Percentiles rank a stretch among this genome's conserved stretches.
These are phyloP conservation scores for Ustilago cynodontis DNA, from an alignment of 1,284 basidiomycete genomes.

Conservation along the genomic window DNA sequence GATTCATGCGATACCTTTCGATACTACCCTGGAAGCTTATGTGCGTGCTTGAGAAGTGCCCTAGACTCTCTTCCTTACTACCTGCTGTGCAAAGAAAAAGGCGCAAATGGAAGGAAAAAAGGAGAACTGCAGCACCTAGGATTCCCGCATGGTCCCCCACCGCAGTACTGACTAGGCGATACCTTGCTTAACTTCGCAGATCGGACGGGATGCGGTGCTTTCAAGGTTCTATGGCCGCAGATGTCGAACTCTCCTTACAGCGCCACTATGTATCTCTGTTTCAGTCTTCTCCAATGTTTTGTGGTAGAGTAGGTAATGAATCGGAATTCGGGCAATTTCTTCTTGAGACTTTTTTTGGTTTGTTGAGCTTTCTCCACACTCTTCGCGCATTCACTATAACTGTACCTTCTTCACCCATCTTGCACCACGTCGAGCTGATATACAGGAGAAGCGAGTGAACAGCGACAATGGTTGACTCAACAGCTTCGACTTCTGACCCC, in stretches of 20 bases:
- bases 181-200: slow-evolving; percentile 84
- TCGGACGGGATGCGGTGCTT: slow-evolving; percentile 84
- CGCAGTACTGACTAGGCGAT: slow-evolving; percentile 84
- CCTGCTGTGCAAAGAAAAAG: no score
- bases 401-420: not conserved
- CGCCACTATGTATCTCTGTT: no score
- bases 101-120: no score
- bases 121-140: slow-evolving; percentile 80
- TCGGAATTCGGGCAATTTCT: slow-evolving; percentile 2
- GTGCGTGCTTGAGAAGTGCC: no score
- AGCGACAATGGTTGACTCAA: slow-evolving; percentile 9
- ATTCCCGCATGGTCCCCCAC: slow-evolving; percentile 86
- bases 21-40: no score
- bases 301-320: no score
- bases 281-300: no score
- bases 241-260: slow-evolving; percentile 64
- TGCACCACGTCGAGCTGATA: not conserved
- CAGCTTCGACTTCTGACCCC: slow-evolving; percentile 17
- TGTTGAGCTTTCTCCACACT: not conserved
- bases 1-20: no score
- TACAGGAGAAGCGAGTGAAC: no score
- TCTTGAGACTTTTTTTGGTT: not conserved
- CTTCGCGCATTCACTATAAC: no score
- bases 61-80: no score
- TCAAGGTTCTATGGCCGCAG: slow-evolving; percentile 83